Percentiles rank a stretch among this genome's conserved stretches.
These are phyloP conservation scores for Colletotrichum sp. DNA, from an alignment of 2,329 filamentous ascomycete genomes.

Conservation along the genomic window DNA sequence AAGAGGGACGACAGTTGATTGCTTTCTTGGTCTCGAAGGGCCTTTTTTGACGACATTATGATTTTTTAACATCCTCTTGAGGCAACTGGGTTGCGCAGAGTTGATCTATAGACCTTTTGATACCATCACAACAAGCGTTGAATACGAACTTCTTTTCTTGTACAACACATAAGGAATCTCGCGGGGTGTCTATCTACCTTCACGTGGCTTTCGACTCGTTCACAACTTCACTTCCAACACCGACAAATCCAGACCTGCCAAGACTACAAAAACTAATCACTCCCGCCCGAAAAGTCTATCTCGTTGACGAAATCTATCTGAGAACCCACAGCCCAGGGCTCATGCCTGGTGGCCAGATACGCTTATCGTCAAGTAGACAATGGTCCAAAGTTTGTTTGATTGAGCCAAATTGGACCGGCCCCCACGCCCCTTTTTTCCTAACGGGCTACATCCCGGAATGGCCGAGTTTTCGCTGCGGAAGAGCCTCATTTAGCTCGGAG, in stretches of 20 bases:
- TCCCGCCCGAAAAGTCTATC: background rate
- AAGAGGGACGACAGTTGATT: background rate
- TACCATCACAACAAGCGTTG: background rate
- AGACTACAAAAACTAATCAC: background rate
- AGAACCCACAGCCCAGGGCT: background rate
- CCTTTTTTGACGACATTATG: background rate
- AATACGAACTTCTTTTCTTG: background rate
- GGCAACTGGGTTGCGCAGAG: background rate
- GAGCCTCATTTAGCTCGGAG: background rate
- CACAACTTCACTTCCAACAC: background rate
- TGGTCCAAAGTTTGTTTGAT: background rate
- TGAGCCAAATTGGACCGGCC: background rate
- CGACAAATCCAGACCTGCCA: background rate
- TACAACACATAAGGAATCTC: background rate
- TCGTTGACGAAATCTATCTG: background rate
- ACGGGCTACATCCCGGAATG: background rate
- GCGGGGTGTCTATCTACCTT: background rate
- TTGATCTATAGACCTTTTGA: background rate
- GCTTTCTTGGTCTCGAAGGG: background rate
- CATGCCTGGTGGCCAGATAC: background rate
- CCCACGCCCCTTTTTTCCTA: background rate
- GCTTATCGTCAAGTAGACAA: background rate
- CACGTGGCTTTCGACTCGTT: background rate
- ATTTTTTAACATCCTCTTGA: background rate
- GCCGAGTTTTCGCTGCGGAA: background rate